These are phyloP conservation scores for Talaromyces atroroseus DNA, from an alignment of 2,329 filamentous ascomycete genomes.

Conservation along the genomic window DNA sequence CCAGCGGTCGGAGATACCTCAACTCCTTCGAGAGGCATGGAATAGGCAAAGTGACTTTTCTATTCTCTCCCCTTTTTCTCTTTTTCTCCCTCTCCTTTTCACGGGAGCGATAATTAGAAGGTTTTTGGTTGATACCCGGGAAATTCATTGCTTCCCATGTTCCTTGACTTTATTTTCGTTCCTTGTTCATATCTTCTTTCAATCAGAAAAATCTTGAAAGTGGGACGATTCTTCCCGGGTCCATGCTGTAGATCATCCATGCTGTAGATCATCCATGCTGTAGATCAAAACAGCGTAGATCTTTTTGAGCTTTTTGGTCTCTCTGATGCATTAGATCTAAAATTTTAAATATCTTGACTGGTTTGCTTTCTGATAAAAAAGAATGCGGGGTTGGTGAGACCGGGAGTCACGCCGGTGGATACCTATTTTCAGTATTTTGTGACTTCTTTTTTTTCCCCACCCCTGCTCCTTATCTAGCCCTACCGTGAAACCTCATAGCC, in stretches of 20 bases:
- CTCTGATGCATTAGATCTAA: too few species aligned
- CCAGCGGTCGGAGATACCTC: conserved; percentile 24
- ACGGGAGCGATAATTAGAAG: neutral
- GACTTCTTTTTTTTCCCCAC: too few species aligned
- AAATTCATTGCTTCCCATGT: neutral
- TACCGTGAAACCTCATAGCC: too few species aligned
- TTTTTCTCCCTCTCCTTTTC: neutral
- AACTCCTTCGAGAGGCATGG: conserved; percentile 28
- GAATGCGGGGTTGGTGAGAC: neutral
- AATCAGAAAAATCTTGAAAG: neutral
- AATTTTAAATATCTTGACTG: too few species aligned
- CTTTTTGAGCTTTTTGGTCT: too few species aligned
- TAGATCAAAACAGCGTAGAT: too few species aligned
- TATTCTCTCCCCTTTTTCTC: neutral
- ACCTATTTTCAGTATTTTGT: neutral
- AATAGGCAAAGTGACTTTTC: conserved; percentile 26
- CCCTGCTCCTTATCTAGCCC: neutral
- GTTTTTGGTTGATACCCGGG: conserved; percentile 10
- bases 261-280: too few species aligned
- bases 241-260: neutral
- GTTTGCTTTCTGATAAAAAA: neutral
- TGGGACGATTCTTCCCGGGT: neutral
- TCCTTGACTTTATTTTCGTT: neutral
- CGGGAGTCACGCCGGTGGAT: neutral
- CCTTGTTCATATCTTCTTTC: neutral